Evolutionary conservation across 179 eudicot genomes (phyloP).

Genomic region (Beta corolliflora): DNA sequence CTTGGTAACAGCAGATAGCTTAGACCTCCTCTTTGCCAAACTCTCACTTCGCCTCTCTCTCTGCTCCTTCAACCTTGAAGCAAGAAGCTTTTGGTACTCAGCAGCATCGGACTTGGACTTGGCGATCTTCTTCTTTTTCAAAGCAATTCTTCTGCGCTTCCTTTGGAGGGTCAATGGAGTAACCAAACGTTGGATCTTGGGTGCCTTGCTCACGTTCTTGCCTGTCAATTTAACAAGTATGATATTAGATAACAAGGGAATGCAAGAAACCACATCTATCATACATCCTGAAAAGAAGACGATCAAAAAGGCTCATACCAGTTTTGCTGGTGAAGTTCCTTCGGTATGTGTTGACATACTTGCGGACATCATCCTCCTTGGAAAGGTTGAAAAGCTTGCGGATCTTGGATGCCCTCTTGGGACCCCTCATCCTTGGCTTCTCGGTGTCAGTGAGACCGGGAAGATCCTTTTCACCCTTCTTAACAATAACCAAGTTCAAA

Average conservation of each 20-base stretch:
- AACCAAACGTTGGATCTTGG: constrained; percentile 79
- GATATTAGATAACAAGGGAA: neutral
- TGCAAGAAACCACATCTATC: too few relatives aligned
- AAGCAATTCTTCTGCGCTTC: constrained; percentile 81
- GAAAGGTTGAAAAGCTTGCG: constrained; percentile 84
- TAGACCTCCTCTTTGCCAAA: constrained; percentile 84
- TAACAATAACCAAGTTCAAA: constrained; percentile 73
- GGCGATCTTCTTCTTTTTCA: constrained; percentile 73
- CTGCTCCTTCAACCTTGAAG: constrained; percentile 80
- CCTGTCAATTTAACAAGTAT: constrained; percentile 36
- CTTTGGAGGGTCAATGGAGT: constrained; percentile 83
- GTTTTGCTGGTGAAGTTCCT: constrained; percentile 50
- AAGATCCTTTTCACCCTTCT: constrained; percentile 83
- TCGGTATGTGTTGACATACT: constrained; percentile 87
- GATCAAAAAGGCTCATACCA: constrained; percentile 37
- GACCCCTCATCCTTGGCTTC: constrained; percentile 92
- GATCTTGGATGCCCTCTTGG: constrained; percentile 91
- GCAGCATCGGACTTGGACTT: constrained; percentile 82
- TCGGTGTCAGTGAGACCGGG: constrained; percentile 78
- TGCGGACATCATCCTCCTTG: constrained; percentile 84
- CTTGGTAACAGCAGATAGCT: constrained; percentile 69
- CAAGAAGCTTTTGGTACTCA: constrained; percentile 88
- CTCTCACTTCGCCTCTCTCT: constrained; percentile 83
- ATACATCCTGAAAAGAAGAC: too few relatives aligned
- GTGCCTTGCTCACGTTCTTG: constrained; percentile 74